Conservation (phyloP, 805 yeast species). For the Yueomyces sp. region DNA sequence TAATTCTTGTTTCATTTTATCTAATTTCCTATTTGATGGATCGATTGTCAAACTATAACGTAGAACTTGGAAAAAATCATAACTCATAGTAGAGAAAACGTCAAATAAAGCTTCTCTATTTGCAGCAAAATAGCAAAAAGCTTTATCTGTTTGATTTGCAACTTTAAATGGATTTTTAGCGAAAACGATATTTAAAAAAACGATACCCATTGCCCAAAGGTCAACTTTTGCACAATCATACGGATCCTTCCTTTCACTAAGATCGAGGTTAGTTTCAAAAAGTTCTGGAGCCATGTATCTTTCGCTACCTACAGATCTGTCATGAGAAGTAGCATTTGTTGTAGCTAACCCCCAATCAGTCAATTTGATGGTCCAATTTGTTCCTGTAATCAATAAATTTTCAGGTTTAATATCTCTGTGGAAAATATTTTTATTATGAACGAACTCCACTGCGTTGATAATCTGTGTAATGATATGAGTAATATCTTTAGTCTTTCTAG, state of each 20-base stretch:
- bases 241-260: constrained; percentile 31
- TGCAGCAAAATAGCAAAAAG: constrained; percentile 74
- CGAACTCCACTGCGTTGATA: constrained; percentile 61
- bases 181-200: constrained; percentile 71
- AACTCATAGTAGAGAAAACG: constrained; percentile 78
- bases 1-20: constrained; percentile 47
- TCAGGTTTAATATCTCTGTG: constrained; percentile 78
- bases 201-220: constrained; percentile 82
- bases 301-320: constrained; percentile 81
- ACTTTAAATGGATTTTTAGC: constrained; percentile 77
- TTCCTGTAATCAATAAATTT: constrained; percentile 46
- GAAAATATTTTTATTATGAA: constrained; percentile 60
- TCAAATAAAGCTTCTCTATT: constrained; percentile 86
- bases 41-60: constrained; percentile 70
- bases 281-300: constrained; percentile 93
- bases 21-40: constrained; percentile 69
- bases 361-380: constrained; percentile 43
- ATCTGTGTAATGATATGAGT: constrained; percentile 47
- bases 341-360: constrained; percentile 73
- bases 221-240: constrained; percentile 78
- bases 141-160: constrained; percentile 68
- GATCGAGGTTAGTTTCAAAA: constrained; percentile 38
- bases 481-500: constrained; percentile 33
- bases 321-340: constrained; percentile 35
- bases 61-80: constrained; percentile 74